phyloP scores from a whole-genome alignment of 306 rosid species.

The Castanopsis chinensis region DNA sequence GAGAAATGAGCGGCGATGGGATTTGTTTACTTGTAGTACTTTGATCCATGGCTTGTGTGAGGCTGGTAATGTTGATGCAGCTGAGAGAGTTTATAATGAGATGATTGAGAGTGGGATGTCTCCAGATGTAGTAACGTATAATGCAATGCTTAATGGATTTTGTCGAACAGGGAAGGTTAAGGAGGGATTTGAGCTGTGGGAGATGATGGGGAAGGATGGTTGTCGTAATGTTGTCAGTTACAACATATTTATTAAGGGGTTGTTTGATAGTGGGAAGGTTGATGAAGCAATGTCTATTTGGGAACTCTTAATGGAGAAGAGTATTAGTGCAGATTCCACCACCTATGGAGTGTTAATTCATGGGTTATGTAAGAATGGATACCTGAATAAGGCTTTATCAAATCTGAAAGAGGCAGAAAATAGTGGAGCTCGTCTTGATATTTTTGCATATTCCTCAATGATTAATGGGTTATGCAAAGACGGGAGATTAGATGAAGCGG shows the following conservation, averaged over 20 bases:
- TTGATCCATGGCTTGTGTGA: slow-evolving; percentile 77
- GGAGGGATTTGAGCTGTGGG: slow-evolving; percentile 49
- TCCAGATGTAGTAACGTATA: slow-evolving; percentile 62
- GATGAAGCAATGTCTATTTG: slow-evolving; percentile 53
- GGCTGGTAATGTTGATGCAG: slow-evolving; percentile 57
- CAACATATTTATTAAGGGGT: slow-evolving; percentile 64
- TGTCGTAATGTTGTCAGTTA: slow-evolving; percentile 55
- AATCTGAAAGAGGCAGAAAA: slow-evolving; percentile 57
- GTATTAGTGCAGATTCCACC: slow-evolving; percentile 43
- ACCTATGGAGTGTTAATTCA: slow-evolving; percentile 67
- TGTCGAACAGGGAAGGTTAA: slow-evolving; percentile 53
- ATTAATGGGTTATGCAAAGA: slow-evolving; percentile 63
- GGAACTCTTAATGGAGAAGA: slow-evolving; percentile 47
- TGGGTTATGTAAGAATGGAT: slow-evolving; percentile 81
- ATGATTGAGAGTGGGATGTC: slow-evolving; percentile 52
- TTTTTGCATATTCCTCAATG: slow-evolving; percentile 68
- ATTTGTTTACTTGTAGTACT: slow-evolving; percentile 58
- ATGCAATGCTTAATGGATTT: slow-evolving; percentile 68
- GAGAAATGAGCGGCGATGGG: slow-evolving; percentile 48
- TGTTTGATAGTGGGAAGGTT: slow-evolving; percentile 51
- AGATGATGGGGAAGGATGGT: slow-evolving; percentile 59
- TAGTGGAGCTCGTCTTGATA: slow-evolving; percentile 47
- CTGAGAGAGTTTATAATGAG: slow-evolving; percentile 61
- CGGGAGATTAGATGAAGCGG: slow-evolving; percentile 68
- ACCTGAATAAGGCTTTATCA: slow-evolving; percentile 59